A percentile compares a stretch with the other conserved stretches of the same genome.
Conservation (phyloP, 169 alveolate species). For the Plasmodium knowlesi region DNA sequence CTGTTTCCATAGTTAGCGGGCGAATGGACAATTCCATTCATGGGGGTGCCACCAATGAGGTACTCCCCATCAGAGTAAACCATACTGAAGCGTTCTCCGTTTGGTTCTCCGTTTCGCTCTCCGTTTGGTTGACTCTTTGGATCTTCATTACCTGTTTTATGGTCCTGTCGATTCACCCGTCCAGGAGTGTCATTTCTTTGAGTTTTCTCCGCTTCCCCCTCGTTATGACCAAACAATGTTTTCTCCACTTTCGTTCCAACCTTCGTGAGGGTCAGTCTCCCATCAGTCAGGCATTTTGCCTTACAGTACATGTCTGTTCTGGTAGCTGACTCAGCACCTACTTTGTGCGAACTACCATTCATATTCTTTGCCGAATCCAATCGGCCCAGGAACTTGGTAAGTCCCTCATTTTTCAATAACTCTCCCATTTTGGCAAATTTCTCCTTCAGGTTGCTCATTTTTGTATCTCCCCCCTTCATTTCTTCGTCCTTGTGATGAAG, state of each 20-base stretch:
- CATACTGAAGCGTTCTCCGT: neutral
- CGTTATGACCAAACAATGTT: too few species aligned
- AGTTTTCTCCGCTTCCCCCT: too few species aligned
- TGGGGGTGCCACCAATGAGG: neutral
- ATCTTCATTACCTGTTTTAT: neutral
- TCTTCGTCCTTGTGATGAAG: neutral
- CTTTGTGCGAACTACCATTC: neutral
- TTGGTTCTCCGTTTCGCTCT: neutral
- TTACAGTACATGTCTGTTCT: neutral
- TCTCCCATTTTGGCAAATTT: neutral
- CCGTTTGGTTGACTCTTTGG: neutral
- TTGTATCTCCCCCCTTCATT: neutral
- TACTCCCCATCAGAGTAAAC: neutral
- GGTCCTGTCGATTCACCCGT: neutral
- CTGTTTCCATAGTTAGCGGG: neutral
- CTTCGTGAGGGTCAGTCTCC: neutral
- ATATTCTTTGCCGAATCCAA: neutral
- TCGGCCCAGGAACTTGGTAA: constrained; percentile 10
- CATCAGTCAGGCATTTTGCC: neutral
- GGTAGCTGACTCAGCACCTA: neutral
- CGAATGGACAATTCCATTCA: neutral
- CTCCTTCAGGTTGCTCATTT: neutral
- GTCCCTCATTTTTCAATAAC: neutral
- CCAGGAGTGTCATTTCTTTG: neutral
- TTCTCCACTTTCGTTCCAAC: neutral